phyloP scores from a whole-genome alignment of 2,329 filamentous ascomycete species.

The Pseudogymnoascus verrucosus region DNA sequence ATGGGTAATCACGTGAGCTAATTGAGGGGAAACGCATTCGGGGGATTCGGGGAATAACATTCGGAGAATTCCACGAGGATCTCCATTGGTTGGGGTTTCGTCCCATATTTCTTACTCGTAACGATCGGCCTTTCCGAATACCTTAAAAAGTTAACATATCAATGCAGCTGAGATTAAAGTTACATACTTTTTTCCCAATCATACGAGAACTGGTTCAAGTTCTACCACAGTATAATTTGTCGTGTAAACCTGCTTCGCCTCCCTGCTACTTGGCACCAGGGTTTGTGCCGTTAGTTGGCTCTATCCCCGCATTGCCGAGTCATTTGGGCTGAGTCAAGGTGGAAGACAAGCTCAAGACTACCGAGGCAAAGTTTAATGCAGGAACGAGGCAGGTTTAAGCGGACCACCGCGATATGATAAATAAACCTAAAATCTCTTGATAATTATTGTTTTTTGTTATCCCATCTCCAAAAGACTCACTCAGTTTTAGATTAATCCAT shows the following conservation, averaged over 20 bases:
- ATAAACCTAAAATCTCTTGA: background rate
- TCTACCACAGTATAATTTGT: background rate
- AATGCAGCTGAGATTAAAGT: background rate
- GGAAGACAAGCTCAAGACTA: background rate
- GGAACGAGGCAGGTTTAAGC: background rate
- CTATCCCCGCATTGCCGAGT: background rate
- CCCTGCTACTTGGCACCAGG: background rate
- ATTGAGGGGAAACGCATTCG: background rate
- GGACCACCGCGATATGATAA: background rate
- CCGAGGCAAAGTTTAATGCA: constrained; percentile 1
- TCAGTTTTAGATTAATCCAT: background rate
- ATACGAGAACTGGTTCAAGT: background rate
- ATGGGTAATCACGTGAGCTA: background rate
- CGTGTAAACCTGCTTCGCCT: background rate
- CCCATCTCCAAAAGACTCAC: background rate
- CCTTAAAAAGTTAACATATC: background rate
- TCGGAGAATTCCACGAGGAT: too few species aligned
- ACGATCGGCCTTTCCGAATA: background rate
- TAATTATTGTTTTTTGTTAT: background rate
- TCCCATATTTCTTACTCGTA: constrained; percentile 1
- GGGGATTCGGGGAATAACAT: background rate
- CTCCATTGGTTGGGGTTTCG: background rate
- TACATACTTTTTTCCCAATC: background rate
- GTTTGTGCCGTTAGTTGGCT: background rate
- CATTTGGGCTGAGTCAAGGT: background rate